Base-by-base conservation (phyloP, 179 eudicot genomes). In the Patellifolia procumbens region DNA sequence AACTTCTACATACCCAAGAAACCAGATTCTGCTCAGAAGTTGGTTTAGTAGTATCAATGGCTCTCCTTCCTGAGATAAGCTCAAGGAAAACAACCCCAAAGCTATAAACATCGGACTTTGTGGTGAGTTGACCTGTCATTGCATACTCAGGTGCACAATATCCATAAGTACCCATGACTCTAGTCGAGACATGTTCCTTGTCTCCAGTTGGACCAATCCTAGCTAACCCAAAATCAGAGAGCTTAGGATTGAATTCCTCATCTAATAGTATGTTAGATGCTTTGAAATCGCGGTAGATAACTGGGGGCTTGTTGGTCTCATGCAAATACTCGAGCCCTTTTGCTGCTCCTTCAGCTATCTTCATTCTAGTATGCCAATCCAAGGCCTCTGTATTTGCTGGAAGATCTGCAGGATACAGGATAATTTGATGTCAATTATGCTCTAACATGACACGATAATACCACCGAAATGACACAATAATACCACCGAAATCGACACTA, bases 101-200 rank as follows among this genome's bases (percentile, higher is more conserved):
- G 76, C 98, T 91, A 51, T 93, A 93, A 7, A 93, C 94, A 64
- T 93, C 97, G 4, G 98, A 91, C 75, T 87, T 93, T 37, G 88
- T 85, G 16, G 97, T 87, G 26, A 93, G 82, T 65, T 93, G 80
- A 29, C 96, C 97, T 2, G 97, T 89, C 87, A 76, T 80, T 20
- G 94, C 97, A 28, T 92, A 92, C 78, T 92, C 97, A 0, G 97
- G 97, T 12, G 94, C 92, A 72, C 94, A 91, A 70, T 92, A 89
- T 13, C 97, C 97, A 32, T 89, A 92, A 17, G 94, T 92, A 13
- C 93, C 97, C 96, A 92, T 92, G 39, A 91, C 94, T 76, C 97
- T 84, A 4, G 97, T 92, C 1, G 94, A 91, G 15, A 87, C 87
- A 75, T 88, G 89, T 46, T 91, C 90, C 42, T 88, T 81, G 26